A percentile compares a stretch with the other conserved stretches of the same genome.
These are phyloP conservation scores for Passiflora organensis DNA, from an alignment of 345 rosid genomes.

Conservation along the genomic window DNA sequence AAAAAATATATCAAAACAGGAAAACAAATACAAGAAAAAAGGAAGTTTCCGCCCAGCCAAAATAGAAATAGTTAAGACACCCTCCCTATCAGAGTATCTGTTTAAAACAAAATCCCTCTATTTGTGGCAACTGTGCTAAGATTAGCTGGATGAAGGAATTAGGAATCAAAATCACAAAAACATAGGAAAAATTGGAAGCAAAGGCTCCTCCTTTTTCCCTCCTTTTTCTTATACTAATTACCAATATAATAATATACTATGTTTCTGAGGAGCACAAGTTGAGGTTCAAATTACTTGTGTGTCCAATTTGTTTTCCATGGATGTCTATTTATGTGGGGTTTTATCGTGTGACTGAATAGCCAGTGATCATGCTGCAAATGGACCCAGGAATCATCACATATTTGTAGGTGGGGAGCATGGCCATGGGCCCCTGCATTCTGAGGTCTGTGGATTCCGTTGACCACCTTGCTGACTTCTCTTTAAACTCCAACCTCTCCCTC, in stretches of 20 bases:
- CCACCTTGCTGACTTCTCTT: not conserved
- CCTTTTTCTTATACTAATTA: not conserved
- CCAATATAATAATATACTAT: too few species aligned
- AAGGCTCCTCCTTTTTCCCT: too few species aligned
- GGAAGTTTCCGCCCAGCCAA: too few species aligned
- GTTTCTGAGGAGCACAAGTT: not conserved
- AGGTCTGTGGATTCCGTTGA: constrained; percentile 15
- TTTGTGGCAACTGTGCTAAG: not conserved
- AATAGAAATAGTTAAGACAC: not conserved
- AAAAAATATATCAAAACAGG: not conserved
- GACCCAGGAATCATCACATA: constrained; percentile 8
- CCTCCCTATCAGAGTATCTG: not conserved
- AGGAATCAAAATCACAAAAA: not conserved
- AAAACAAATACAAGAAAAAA: not conserved
- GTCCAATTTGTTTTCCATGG: constrained; percentile 4
- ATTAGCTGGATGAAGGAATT: not conserved
- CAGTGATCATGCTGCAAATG: constrained; percentile 15
- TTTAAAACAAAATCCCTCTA: not conserved
- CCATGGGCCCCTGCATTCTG: constrained; percentile 2
- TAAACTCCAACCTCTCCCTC: not conserved
- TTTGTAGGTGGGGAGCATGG: not conserved
- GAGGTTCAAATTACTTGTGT: constrained; percentile 6
- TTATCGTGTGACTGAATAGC: not conserved
- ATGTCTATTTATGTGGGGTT: not conserved
- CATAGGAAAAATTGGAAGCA: too few species aligned